Conservation (phyloP, 805 yeast genomes). For the Candida peoriensis region DNA sequence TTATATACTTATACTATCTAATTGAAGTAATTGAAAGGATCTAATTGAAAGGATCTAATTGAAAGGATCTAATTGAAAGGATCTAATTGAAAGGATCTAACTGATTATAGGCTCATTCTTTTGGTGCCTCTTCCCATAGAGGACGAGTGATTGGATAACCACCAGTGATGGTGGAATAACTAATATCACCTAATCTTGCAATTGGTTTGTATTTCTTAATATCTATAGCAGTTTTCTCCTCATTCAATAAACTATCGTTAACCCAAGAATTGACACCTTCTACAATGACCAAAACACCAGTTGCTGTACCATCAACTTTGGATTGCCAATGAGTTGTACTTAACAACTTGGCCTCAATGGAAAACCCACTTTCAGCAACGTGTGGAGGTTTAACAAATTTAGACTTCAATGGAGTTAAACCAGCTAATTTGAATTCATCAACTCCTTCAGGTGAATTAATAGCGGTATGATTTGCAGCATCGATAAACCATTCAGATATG, state of each 20-base stretch:
- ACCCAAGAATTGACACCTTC: slow-evolving; percentile 54
- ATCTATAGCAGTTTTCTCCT: slow-evolving; percentile 35
- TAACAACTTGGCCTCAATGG: slow-evolving; percentile 47
- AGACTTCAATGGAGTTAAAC: slow-evolving; percentile 43
- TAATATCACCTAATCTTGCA: slow-evolving; percentile 45
- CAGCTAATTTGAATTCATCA: slow-evolving; percentile 51
- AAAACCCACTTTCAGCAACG: slow-evolving; percentile 55
- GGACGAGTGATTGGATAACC: slow-evolving; percentile 46
- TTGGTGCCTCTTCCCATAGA: slow-evolving; percentile 3
- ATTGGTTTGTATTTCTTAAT: slow-evolving; percentile 44
- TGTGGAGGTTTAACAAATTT: slow-evolving; percentile 43
- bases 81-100: too few species aligned
- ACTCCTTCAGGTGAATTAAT: slow-evolving; percentile 40
- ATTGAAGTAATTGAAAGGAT: too few species aligned
- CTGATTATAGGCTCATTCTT: too few species aligned
- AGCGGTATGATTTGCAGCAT: slow-evolving; percentile 51
- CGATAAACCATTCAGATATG: slow-evolving; percentile 48
- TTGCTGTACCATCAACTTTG: slow-evolving; percentile 22
- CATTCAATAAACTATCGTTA: slow-evolving; percentile 46
- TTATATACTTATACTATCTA: too few species aligned
- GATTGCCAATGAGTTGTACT: slow-evolving; percentile 40
- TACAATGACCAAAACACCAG: slow-evolving; percentile 37
- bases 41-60: too few species aligned
- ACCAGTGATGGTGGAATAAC: slow-evolving; percentile 35
- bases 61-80: too few species aligned